Evolutionary conservation across 73 alveolate genomes (phyloP).

Genomic region (Paramecium caudatum): DNA sequence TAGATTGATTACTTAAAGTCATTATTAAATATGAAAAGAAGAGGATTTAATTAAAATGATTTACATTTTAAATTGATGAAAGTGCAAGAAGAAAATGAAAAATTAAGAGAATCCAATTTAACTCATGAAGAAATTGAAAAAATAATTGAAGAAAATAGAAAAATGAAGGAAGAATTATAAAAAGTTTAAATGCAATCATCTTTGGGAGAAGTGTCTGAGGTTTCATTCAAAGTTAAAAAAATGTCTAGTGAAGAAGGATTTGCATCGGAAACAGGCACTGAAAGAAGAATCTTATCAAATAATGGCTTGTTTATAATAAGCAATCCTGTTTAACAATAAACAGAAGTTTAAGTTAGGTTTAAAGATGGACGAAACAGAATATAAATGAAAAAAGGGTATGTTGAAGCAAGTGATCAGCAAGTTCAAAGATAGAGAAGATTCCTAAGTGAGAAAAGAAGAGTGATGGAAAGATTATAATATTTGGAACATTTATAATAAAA

Average conservation of each 20-base stretch:
- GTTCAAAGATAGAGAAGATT: slow-evolving; percentile 45
- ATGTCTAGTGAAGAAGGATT: slow-evolving; percentile 53
- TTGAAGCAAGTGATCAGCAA: slow-evolving; percentile 27
- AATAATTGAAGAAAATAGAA: slow-evolving; percentile 84
- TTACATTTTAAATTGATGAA: slow-evolving; percentile 75
- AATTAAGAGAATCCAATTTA: slow-evolving; percentile 76
- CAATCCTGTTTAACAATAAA: slow-evolving; percentile 25
- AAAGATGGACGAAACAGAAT: not conserved
- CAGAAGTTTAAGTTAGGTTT: slow-evolving; percentile 44
- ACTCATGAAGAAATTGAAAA: slow-evolving; percentile 81
- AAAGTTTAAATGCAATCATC: slow-evolving; percentile 31
- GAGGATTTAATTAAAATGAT: slow-evolving; percentile 81
- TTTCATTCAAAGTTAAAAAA: not conserved
- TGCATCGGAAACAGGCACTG: slow-evolving; percentile 9
- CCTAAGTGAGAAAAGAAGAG: slow-evolving; percentile 70
- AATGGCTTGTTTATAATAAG: slow-evolving; percentile 40
- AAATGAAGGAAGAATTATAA: slow-evolving; percentile 80
- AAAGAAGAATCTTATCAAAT: slow-evolving; percentile 11
- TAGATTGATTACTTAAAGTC: slow-evolving; percentile 83
- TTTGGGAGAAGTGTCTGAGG: slow-evolving; percentile 14
- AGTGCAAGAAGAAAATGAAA: slow-evolving; percentile 84
- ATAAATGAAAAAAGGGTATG: slow-evolving; percentile 12
- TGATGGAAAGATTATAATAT: slow-evolving; percentile 57
- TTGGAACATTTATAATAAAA: slow-evolving; percentile 33
- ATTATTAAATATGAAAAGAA: slow-evolving; percentile 82